phyloP scores from a whole-genome alignment of 257 asterid species.

The Oldenlandia corymbosa region DNA sequence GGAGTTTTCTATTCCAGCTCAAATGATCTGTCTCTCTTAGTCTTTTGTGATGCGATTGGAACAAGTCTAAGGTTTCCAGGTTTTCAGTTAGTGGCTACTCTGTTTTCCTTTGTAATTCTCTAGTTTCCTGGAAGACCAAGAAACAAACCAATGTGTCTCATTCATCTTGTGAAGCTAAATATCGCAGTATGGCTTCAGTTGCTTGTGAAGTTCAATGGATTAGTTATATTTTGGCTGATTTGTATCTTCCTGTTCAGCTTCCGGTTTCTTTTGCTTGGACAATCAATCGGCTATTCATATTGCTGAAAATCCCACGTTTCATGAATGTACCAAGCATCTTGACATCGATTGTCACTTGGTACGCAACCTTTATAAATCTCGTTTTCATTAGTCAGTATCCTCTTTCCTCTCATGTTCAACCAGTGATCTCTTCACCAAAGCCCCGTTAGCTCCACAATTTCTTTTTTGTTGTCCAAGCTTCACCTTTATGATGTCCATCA shows the following conservation, averaged over 20 bases:
- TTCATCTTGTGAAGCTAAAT: background rate
- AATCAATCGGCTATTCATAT: background rate
- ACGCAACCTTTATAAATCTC: no score
- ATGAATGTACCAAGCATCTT: background rate
- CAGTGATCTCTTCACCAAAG: no score
- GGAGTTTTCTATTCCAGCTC: background rate
- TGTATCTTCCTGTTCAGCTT: no score
- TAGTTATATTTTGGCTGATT: background rate
- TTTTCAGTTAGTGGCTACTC: background rate
- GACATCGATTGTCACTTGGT: background rate
- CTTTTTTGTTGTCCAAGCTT: background rate
- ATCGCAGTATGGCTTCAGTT: background rate
- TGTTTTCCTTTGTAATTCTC: no score
- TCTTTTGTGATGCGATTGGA: background rate
- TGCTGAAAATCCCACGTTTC: background rate
- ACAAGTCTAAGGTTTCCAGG: background rate
- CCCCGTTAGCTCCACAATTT: background rate
- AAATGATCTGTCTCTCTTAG: no score
- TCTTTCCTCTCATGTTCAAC: background rate
- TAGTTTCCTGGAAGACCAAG: background rate
- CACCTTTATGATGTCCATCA: no score
- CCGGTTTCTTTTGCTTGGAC: background rate
- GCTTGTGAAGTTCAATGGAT: background rate
- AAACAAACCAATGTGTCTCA: background rate
- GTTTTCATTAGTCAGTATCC: background rate